Conservation (phyloP, 768 basidiomycete genomes). For the Suillus occidentalis region DNA sequence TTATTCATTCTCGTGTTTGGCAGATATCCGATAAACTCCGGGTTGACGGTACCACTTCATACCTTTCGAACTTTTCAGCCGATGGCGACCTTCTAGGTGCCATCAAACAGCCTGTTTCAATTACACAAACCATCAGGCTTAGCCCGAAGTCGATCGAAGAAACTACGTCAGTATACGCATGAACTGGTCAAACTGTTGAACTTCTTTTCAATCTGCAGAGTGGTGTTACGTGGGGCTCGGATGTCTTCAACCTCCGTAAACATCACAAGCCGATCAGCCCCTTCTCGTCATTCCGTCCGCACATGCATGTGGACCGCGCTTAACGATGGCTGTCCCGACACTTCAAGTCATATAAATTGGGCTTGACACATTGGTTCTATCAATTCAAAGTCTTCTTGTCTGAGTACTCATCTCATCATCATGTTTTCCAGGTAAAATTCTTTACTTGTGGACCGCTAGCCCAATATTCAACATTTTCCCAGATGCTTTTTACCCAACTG, state of each 20-base stretch:
- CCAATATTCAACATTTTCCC: neutral
- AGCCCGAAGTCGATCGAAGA: neutral
- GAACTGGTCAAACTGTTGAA: neutral
- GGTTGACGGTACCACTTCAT: neutral
- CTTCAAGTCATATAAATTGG: neutral
- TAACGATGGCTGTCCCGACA: neutral
- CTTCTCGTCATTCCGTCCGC: neutral
- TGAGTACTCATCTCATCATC: neutral
- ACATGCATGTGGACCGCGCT: neutral
- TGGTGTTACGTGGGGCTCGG: neutral
- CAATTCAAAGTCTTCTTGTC: neutral
- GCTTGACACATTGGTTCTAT: neutral
- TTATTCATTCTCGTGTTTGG: neutral
- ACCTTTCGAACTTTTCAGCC: neutral
- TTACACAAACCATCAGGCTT: neutral
- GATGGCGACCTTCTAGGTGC: neutral
- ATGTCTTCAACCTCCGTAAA: neutral
- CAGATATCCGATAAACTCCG: neutral
- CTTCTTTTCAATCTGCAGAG: neutral
- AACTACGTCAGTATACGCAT: neutral
- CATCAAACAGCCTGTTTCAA: neutral
- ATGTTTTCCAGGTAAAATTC: neutral
- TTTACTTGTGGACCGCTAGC: neutral
- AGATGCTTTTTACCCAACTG: neutral
- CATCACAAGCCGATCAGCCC: neutral